Evolutionary conservation across 2,329 filamentous ascomycete species (phyloP), one percentile per base, ranked within the genome.

Genomic region (Arthroderma sp.): DNA sequence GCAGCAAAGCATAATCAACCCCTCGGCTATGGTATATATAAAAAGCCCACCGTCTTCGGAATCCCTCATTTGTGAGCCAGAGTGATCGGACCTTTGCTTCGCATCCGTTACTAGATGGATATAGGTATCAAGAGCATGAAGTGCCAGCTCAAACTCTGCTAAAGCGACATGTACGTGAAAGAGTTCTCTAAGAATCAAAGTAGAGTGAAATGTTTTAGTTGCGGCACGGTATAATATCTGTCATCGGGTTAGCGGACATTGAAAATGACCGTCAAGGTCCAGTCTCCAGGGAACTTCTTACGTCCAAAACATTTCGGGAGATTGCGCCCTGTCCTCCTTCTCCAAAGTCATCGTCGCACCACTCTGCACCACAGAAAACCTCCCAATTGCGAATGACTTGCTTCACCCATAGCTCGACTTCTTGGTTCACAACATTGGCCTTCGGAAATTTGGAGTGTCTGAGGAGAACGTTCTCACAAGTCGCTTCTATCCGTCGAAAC

Each of bases 191-290:
- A 98, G 75, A 61, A 97, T 87, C 8, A 89, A 77, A 1, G 91
- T 95, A 1, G 93, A 98, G 71, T 98, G 93, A 67, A 93, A 98
- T 0, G 91, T 95, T 71, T 93, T 95, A 8, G 87, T 89, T 6
- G 91, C 88, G 21, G 91, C 88, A 39, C 86, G 86, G 71, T 97
- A 98, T 5, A 98, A 78, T 28, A 90, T 87, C 70, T 93, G 57
- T 38, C 37, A 52, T 21, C 2, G 38, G 15, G 44, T 55, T 33
- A 59, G 39, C n/a, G 8, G 2, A 21, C 8, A 39, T 19, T 4
- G n/a, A 6, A 44, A 4, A 39, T 56, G 58, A 43, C 11, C 11
- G 11, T 25, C 19, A 39, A 17, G 17, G 13, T 37, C 6, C 13
- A 37, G 3, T 15, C 9, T 13, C 6, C 35, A 44, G 19, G 21